Conservation (phyloP, 306 rosid genomes). For the Quercus glauca region DNA sequence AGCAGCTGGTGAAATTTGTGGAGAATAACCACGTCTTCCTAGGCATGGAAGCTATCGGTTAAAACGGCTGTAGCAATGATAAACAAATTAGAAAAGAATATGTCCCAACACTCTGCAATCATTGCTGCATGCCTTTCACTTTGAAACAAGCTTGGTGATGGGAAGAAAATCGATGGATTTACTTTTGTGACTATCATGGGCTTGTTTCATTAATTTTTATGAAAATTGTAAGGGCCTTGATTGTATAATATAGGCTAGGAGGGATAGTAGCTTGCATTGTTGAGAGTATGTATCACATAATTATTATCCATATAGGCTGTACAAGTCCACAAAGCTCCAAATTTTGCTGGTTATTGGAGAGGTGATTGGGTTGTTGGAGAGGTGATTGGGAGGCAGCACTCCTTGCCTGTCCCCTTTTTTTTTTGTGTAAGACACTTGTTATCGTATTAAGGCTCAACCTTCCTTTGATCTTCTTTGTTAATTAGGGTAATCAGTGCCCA, state of each 20-base stretch:
- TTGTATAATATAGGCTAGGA: background rate
- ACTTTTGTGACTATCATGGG: background rate
- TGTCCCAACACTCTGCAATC: background rate
- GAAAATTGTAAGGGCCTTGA: no score
- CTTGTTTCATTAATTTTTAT: background rate
- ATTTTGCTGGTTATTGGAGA: no score
- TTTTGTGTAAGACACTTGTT: no score
- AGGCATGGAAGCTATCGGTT: background rate
- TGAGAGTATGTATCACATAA: background rate
- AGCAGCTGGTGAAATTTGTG: slow-evolving; percentile 49
- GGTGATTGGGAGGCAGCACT: no score
- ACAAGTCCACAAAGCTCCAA: no score
- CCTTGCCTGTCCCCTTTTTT: no score
- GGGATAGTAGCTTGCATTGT: background rate
- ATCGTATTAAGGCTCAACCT: no score
- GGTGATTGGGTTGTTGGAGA: no score
- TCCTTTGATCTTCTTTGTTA: no score
- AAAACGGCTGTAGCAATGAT: background rate
- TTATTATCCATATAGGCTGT: background rate
- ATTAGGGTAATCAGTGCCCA: no score
- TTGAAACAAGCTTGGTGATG: background rate
- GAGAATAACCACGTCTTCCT: background rate
- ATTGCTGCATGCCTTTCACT: background rate
- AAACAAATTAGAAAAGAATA: background rate
- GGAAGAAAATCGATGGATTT: background rate